Conservation (phyloP, 139 green algal species). For the Chlamydomonas schloesseri region DNA sequence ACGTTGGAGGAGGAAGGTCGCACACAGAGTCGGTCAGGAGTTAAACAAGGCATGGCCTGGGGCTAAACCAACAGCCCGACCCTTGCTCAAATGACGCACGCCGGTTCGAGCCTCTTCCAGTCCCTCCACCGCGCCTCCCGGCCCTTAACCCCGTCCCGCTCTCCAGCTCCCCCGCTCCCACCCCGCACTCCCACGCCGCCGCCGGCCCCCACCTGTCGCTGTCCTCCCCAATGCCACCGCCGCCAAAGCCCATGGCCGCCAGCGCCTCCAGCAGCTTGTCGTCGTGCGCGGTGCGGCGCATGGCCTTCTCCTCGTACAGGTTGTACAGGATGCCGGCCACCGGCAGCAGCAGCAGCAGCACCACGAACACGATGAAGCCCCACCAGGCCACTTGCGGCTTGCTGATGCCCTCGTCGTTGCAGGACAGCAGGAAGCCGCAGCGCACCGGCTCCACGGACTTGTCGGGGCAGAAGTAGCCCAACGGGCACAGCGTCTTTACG, state of each 20-base stretch:
- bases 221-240: neutral
- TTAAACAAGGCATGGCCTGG: no score
- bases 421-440: slow-evolving; percentile 23
- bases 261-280: slow-evolving; percentile 33
- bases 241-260: slow-evolving; percentile 10
- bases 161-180: no score
- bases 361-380: slow-evolving; percentile 24
- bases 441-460: neutral
- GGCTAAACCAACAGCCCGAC: no score
- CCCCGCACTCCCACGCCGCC: no score
- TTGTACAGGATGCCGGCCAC: neutral
- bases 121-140: no score
- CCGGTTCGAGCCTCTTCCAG: no score
- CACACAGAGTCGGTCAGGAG: no score
- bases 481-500: slow-evolving; percentile 41
- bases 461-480: slow-evolving; percentile 48
- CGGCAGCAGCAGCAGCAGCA: slow-evolving; percentile 9
- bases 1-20: no score
- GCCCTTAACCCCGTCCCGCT: no score
- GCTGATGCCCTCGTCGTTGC: neutral
- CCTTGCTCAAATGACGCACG: no score
- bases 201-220: neutral
- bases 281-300: neutral
- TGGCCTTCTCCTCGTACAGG: neutral
- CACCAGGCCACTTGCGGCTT: slow-evolving; percentile 17